Evolutionary conservation across 2,329 filamentous ascomycete species (phyloP).

Genomic region (Stachybotrys chlorohalonatus): DNA sequence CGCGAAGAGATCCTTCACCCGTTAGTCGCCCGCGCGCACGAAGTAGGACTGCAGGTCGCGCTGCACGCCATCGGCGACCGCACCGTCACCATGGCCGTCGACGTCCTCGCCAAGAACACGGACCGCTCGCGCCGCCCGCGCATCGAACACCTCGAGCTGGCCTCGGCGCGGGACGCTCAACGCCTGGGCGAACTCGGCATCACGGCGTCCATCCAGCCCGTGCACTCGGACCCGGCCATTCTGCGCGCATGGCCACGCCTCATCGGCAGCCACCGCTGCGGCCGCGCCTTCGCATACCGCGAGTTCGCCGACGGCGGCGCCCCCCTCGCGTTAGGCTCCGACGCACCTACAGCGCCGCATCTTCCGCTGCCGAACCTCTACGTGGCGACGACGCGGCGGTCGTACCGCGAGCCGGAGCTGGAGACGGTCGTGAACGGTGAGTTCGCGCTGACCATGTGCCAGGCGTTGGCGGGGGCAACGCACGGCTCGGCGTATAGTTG

Average conservation of each 20-base stretch:
- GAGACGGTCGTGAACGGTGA: conserved; percentile 38
- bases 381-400: conserved; percentile 47
- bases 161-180: conserved; percentile 42
- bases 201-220: conserved; percentile 49
- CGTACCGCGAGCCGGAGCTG: conserved; percentile 36
- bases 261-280: conserved; percentile 43
- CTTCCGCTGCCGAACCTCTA: conserved; percentile 47
- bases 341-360: conserved; percentile 51
- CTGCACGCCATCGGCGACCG: conserved; percentile 58
- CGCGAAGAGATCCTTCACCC: conserved; percentile 37
- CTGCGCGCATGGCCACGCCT: conserved; percentile 51
- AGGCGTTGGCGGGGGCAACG: conserved; percentile 45
- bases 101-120: conserved; percentile 37
- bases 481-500: conserved; percentile 47
- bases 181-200: conserved; percentile 50
- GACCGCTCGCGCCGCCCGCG: conserved; percentile 43
- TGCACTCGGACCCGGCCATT: conserved; percentile 52
- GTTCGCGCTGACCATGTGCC: conserved; percentile 42
- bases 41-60: conserved; percentile 48
- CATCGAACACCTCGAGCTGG: conserved; percentile 57
- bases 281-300: conserved; percentile 53
- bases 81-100: conserved; percentile 47
- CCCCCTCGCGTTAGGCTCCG: conserved; percentile 46
- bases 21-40: conserved; percentile 44
- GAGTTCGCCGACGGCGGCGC: conserved; percentile 49